These are phyloP conservation scores for Euphorbia peplus DNA, from an alignment of 345 rosid genomes.

Conservation along the genomic window DNA sequence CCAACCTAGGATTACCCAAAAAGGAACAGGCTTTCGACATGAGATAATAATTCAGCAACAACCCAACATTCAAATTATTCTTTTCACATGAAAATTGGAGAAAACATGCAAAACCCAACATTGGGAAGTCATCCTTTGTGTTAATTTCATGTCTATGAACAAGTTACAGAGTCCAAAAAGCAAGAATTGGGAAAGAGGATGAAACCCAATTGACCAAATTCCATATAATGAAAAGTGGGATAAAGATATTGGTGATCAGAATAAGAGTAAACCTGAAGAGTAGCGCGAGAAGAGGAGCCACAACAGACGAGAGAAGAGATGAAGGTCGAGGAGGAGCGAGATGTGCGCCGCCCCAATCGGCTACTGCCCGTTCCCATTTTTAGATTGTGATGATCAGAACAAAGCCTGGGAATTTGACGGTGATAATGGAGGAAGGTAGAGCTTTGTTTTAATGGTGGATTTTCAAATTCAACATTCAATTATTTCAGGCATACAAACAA, in stretches of 20 bases:
- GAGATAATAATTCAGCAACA: not conserved
- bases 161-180: not conserved
- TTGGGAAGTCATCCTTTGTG: not conserved
- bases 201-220: not conserved
- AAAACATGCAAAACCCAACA: conserved; percentile 1
- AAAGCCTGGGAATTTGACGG: conserved; percentile 3
- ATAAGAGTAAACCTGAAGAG: conserved; percentile 40
- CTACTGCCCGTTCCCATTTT: conserved; percentile 56
- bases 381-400: not conserved
- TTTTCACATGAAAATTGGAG: not conserved
- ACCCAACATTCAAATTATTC: not conserved
- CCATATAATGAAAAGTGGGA: too few relatives aligned
- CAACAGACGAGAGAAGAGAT: conserved; percentile 48
- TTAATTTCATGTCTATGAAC: not conserved
- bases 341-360: conserved; percentile 33
- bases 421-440: not conserved
- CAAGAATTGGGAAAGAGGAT: not conserved
- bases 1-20: not conserved
- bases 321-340: conserved; percentile 20
- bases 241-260: not conserved
- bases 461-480: conserved; percentile 11
- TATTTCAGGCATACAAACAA: too few relatives aligned
- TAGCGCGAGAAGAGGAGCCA: conserved; percentile 40
- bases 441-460: too few relatives aligned
- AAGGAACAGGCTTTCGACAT: conserved; percentile 3